A percentile compares a stretch with the other conserved stretches of the same genome.
Conservation (phyloP, 768 basidiomycete genomes). For the Candolleomyces efflorescens region DNA sequence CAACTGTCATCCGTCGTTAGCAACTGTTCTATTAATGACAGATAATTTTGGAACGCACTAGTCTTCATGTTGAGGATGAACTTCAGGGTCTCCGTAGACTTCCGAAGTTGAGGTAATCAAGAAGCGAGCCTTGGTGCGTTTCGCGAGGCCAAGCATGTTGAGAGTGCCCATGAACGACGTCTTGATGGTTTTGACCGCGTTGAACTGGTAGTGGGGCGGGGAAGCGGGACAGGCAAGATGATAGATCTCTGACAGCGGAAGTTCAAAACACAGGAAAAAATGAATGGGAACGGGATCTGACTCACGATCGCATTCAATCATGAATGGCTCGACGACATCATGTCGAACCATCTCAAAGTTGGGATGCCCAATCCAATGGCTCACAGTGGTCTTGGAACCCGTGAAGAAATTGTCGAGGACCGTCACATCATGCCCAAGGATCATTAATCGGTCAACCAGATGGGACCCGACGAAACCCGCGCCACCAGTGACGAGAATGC, state of each 20-base stretch:
- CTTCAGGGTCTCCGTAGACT: slow-evolving; percentile 98
- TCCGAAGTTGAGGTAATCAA: slow-evolving; percentile 97
- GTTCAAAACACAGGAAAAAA: slow-evolving; percentile 7
- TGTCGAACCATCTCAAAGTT: slow-evolving; percentile 98
- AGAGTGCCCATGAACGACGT: slow-evolving; percentile 98
- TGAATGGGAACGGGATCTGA: slow-evolving; percentile 13
- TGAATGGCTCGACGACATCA: slow-evolving; percentile 95
- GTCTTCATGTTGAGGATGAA: slow-evolving; percentile 94
- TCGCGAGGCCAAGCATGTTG: slow-evolving; percentile 98
- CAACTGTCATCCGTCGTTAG: slow-evolving; percentile 49
- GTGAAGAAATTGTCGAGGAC: slow-evolving; percentile 99
- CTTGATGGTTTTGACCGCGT: slow-evolving; percentile 97
- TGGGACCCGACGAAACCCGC: slow-evolving; percentile 99
- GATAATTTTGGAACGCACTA: slow-evolving; percentile 57
- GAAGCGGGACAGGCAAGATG: slow-evolving; percentile 98
- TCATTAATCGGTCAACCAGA: slow-evolving; percentile 95
- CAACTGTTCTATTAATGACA: not conserved
- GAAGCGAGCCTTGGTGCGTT: slow-evolving; percentile 96
- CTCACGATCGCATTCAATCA: slow-evolving; percentile 98
- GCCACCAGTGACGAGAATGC: slow-evolving; percentile 92
- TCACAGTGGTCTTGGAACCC: slow-evolving; percentile 94
- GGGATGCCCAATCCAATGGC: slow-evolving; percentile 95
- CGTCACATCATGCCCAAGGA: slow-evolving; percentile 95
- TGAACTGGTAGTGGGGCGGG: slow-evolving; percentile 96
- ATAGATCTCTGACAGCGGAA: slow-evolving; percentile 73